Conservation (phyloP, 768 basidiomycete species). For the Cubamyces sp. region DNA sequence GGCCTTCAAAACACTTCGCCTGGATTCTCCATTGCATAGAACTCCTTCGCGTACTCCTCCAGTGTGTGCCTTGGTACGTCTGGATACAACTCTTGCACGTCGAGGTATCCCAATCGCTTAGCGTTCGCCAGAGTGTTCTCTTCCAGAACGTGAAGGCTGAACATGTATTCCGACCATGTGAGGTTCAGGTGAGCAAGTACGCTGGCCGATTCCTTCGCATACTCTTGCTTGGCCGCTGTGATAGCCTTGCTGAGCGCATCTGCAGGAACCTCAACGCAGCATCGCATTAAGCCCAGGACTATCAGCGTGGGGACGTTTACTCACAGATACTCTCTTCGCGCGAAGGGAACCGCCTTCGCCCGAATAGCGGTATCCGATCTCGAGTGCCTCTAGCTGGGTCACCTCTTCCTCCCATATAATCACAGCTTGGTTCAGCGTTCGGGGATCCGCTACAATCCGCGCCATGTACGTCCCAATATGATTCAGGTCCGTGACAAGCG, state of each 20-base stretch:
- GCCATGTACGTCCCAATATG: constrained; percentile 36
- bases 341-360: constrained; percentile 29
- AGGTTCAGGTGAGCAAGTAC: not conserved
- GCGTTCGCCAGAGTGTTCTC: constrained; percentile 37
- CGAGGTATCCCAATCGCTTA: constrained; percentile 33
- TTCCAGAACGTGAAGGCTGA: constrained; percentile 33
- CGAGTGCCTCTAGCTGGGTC: constrained; percentile 30
- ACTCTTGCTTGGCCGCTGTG: not conserved
- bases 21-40: constrained; percentile 23
- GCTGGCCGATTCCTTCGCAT: not conserved
- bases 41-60: constrained; percentile 33
- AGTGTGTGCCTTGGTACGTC: constrained; percentile 28
- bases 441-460: constrained; percentile 37
- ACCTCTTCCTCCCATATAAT: constrained; percentile 35
- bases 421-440: constrained; percentile 39
- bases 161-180: constrained; percentile 1
- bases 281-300: not conserved
- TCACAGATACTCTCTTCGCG: constrained; percentile 16
- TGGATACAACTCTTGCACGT: constrained; percentile 37
- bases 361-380: constrained; percentile 26
- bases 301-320: not conserved
- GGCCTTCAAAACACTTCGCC: not conserved
- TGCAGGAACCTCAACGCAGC: not conserved
- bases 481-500: constrained; percentile 30
- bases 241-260: constrained; percentile 15